Percentiles rank a stretch among this genome's conserved stretches.
These are phyloP conservation scores for Mycena kentingensis DNA, from an alignment of 768 basidiomycete species.

Conservation along the genomic window DNA sequence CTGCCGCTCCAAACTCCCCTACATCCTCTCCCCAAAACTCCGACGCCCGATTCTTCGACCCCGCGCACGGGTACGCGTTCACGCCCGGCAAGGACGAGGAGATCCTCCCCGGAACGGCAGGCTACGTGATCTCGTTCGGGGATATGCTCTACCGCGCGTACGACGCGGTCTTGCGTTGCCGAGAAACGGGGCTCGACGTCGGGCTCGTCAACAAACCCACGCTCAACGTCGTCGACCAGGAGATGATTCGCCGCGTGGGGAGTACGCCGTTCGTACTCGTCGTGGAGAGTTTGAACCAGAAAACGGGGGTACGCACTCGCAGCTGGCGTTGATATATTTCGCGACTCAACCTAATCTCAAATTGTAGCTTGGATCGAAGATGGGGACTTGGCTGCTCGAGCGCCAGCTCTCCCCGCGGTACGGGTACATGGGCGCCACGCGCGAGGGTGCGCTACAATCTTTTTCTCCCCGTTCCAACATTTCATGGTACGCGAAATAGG, in stretches of 20 bases:
- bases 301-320: conserved; percentile 62
- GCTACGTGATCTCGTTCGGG: conserved; percentile 84
- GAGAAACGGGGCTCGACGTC: conserved; percentile 73
- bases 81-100: conserved; percentile 83
- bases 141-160: conserved; percentile 84
- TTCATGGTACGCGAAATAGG: conserved; percentile 30
- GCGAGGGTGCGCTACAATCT: conserved; percentile 51
- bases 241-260: conserved; percentile 73
- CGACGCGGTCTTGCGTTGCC: conserved; percentile 78
- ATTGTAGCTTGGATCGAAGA: conserved; percentile 70
- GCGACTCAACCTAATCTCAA: not conserved
- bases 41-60: conserved; percentile 59
- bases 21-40: conserved; percentile 79
- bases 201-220: conserved; percentile 87
- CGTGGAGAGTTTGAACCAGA: conserved; percentile 84
- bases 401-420: conserved; percentile 79
- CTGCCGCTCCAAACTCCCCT: conserved; percentile 87
- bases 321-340: not conserved
- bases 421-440: conserved; percentile 76
- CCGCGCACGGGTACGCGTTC: conserved; percentile 64
- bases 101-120: conserved; percentile 73
- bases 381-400: conserved; percentile 85
- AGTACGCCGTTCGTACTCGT: conserved; percentile 77
- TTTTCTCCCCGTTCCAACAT: not conserved
- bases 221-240: conserved; percentile 81